Conservation (phyloP, 2,329 filamentous ascomycete species). For the Colletotrichum brevisporum region DNA sequence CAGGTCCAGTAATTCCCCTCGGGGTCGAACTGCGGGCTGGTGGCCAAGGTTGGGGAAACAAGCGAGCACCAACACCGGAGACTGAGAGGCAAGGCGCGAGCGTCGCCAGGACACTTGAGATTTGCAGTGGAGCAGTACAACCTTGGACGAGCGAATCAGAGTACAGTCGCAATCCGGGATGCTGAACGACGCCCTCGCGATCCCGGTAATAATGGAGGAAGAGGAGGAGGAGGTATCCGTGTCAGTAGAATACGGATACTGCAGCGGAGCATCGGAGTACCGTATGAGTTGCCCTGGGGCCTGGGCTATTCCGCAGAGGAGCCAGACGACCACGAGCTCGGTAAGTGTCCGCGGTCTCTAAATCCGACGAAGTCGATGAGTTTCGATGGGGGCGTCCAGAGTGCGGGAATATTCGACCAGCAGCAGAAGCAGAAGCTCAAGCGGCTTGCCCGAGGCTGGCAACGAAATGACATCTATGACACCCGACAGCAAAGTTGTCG, state of each 20-base stretch:
- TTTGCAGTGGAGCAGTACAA: slow-evolving; percentile 17
- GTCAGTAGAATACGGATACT: too few relatives aligned
- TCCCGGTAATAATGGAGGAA: neutral
- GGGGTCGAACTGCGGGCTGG: slow-evolving; percentile 29
- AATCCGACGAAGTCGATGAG: neutral
- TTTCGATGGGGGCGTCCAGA: neutral
- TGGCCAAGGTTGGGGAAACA: slow-evolving; percentile 33
- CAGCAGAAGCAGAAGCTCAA: neutral
- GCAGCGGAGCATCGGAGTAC: neutral
- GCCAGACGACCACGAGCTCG: neutral
- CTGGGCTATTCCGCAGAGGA: neutral
- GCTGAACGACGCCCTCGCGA: neutral
- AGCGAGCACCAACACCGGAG: slow-evolving; percentile 5
- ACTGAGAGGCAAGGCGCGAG: neutral
- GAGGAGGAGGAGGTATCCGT: neutral
- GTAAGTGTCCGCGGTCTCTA: neutral
- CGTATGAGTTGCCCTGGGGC: neutral
- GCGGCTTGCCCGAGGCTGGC: neutral
- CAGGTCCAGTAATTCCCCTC: slow-evolving; percentile 35
- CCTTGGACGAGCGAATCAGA: slow-evolving; percentile 20
- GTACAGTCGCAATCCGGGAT: slow-evolving; percentile 13
- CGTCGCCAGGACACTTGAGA: neutral
- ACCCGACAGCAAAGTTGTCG: too few relatives aligned
- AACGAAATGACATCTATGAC: neutral
- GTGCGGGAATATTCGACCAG: neutral